Conservation (phyloP, 257 asterid species). For the Solanum pennellii region DNA sequence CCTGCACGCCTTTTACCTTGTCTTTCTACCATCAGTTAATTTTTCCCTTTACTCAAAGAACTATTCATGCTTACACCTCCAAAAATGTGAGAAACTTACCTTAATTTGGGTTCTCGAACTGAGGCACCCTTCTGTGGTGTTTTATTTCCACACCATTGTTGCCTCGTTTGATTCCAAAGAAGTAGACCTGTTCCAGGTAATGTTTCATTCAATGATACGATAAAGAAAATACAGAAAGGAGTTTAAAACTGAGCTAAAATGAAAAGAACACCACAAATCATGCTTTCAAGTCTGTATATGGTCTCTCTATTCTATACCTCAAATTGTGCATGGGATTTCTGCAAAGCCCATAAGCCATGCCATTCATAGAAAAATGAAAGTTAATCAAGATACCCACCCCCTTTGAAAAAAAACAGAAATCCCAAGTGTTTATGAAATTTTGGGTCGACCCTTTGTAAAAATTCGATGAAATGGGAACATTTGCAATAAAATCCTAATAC, state of each 20-base stretch:
- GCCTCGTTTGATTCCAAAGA: conserved; percentile 87
- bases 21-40: not conserved
- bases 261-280: not conserved
- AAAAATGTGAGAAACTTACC: conserved; percentile 21
- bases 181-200: conserved; percentile 46
- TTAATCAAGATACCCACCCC: not conserved
- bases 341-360: conserved; percentile 22
- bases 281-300: not conserved
- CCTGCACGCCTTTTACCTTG: not conserved
- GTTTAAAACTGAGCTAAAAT: not conserved
- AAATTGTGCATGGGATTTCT: conserved; percentile 19
- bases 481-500: not conserved
- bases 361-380: not conserved
- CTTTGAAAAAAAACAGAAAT: not conserved
- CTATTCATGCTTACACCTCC: not conserved
- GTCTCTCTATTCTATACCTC: not conserved
- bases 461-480: not conserved
- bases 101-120: conserved; percentile 49
- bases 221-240: not conserved
- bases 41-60: not conserved
- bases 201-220: not conserved
- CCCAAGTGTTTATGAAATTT: not conserved
- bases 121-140: conserved; percentile 27
- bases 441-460: not conserved
- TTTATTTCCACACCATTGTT: conserved; percentile 75